These are phyloP conservation scores for Somion occarium DNA, from an alignment of 1,284 basidiomycete species.

Conservation along the genomic window DNA sequence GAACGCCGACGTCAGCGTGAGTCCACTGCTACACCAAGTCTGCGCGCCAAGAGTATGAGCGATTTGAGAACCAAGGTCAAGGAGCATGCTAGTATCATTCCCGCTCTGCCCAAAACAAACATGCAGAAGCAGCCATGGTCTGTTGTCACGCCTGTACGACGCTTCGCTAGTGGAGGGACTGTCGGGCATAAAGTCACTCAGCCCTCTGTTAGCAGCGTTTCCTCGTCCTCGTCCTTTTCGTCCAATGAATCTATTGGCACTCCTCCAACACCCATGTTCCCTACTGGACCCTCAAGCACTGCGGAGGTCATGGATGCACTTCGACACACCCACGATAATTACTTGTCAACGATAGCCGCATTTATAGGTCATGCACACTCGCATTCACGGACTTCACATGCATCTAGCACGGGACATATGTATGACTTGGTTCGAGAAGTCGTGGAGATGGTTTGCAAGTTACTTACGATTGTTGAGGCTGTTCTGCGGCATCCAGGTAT, in stretches of 20 bases:
- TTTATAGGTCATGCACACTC: slow-evolving; percentile 97
- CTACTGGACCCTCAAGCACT: slow-evolving; percentile 62
- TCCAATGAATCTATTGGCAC: slow-evolving; percentile 33
- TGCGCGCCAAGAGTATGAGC: slow-evolving; percentile 49
- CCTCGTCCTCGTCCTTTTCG: slow-evolving; percentile 60
- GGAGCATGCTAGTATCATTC: slow-evolving; percentile 17
- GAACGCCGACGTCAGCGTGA: slow-evolving; percentile 19
- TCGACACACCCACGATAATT: slow-evolving; percentile 78
- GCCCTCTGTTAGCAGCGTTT: slow-evolving; percentile 58
- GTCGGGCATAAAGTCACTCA: background rate
- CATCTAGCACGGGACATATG: slow-evolving; percentile 88
- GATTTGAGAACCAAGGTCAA: slow-evolving; percentile 42
- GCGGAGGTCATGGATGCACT: slow-evolving; percentile 67
- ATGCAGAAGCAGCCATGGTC: slow-evolving; percentile 1
- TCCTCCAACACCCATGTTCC: slow-evolving; percentile 53
- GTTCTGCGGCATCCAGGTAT: slow-evolving; percentile 71
- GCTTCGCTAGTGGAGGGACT: slow-evolving; percentile 8
- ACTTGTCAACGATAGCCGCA: slow-evolving; percentile 91
- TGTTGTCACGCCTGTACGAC: slow-evolving; percentile 11
- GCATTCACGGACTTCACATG: slow-evolving; percentile 84
- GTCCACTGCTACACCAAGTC: slow-evolving; percentile 24
- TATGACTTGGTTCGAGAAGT: slow-evolving; percentile 93
- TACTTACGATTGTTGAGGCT: slow-evolving; percentile 90
- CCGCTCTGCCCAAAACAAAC: slow-evolving; percentile 21
- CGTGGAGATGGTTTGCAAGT: slow-evolving; percentile 87